These are phyloP conservation scores for Zasmidium angulare DNA, from an alignment of 2,329 filamentous ascomycete genomes.

Conservation along the genomic window DNA sequence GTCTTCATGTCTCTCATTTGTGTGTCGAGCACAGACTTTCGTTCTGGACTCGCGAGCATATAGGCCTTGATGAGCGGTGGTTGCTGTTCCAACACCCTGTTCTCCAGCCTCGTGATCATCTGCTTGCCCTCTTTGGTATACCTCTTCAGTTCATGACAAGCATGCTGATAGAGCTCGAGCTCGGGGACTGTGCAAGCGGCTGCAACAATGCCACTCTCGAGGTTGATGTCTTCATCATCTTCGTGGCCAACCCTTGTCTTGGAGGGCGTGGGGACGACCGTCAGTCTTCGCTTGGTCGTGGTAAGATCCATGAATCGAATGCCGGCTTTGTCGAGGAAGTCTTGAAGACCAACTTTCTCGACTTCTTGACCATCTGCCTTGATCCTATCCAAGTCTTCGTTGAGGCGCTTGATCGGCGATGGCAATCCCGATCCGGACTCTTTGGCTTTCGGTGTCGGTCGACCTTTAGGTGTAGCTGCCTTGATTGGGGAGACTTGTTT, in stretches of 20 bases:
- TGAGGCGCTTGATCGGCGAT: conserved; percentile 29
- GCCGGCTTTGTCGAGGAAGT: conserved; percentile 92
- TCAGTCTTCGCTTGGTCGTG: conserved; percentile 91
- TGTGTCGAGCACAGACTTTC: conserved; percentile 86
- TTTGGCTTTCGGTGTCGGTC: conserved; percentile 32
- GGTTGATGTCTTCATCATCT: conserved; percentile 33
- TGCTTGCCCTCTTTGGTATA: conserved; percentile 92
- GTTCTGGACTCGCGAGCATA: conserved; percentile 76
- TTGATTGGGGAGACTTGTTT: conserved; percentile 44
- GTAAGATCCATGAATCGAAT: conserved; percentile 98
- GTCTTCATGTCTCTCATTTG: conserved; percentile 98
- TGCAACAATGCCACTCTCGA: conserved; percentile 81
- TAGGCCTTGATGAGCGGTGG: conserved; percentile 91
- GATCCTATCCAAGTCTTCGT: conserved; percentile 28
- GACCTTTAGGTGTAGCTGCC: conserved; percentile 34
- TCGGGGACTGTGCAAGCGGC: conserved; percentile 89
- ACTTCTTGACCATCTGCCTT: conserved; percentile 17
- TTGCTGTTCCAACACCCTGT: conserved; percentile 84
- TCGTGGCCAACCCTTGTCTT: conserved; percentile 41
- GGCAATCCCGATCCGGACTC: conserved; percentile 14
- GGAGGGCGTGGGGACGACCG: conserved; percentile 58
- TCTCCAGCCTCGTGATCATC: conserved; percentile 88
- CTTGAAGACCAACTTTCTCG: conserved; percentile 65
- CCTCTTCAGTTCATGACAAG: conserved; percentile 91
- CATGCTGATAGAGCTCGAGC: conserved; percentile 91